Conservation (phyloP, 352 stramenopile genomes). For the Globisporangium recalcitrans region DNA sequence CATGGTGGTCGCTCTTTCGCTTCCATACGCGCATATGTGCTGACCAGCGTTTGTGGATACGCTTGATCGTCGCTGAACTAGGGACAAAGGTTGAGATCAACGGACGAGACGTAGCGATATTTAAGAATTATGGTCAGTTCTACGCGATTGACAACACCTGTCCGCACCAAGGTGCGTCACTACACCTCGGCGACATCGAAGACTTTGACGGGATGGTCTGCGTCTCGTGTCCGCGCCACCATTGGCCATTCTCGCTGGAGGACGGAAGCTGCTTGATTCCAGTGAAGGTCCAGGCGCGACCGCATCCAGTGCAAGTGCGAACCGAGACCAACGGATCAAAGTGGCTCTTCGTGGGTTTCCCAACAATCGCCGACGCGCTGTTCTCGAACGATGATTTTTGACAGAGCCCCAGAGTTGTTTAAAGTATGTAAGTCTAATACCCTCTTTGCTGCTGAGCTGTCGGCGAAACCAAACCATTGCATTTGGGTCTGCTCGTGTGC, state of each 20-base stretch:
- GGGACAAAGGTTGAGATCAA: constrained; percentile 62
- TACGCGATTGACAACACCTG: constrained; percentile 78
- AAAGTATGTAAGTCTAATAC: constrained; percentile 9
- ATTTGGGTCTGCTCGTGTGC: neutral
- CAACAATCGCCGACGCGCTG: constrained; percentile 39
- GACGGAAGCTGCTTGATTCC: constrained; percentile 64
- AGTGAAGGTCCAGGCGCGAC: constrained; percentile 41
- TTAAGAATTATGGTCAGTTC: constrained; percentile 62
- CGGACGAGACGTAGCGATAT: constrained; percentile 70
- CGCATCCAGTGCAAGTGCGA: constrained; percentile 57
- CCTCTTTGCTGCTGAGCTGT: neutral
- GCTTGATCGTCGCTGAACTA: constrained; percentile 11
- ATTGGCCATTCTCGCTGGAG: constrained; percentile 78
- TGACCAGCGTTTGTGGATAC: neutral
- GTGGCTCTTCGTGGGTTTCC: constrained; percentile 71
- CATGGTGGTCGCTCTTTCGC: neutral
- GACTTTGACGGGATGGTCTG: constrained; percentile 68
- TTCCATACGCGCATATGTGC: neutral
- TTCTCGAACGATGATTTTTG: constrained; percentile 81
- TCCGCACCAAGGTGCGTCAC: constrained; percentile 70
- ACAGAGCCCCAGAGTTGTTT: constrained; percentile 12
- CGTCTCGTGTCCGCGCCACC: constrained; percentile 73
- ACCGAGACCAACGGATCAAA: constrained; percentile 34
- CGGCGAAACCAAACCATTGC: neutral
- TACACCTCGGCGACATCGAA: constrained; percentile 85